Conservation (phyloP, 495 filamentous ascomycete genomes). For the Talaromyces adpressus region DNA sequence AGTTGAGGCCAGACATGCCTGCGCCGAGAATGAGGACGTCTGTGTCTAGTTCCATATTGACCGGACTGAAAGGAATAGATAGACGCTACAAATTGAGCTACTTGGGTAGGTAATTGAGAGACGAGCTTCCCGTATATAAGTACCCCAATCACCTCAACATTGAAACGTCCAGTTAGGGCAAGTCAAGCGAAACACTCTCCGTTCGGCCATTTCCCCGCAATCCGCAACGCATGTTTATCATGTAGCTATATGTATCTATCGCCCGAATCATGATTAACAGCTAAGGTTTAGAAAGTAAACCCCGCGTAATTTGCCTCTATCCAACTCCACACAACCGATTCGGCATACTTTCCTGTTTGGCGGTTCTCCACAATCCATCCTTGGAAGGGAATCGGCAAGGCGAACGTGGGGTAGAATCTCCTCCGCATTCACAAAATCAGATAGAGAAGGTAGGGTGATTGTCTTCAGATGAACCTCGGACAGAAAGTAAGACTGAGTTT, state of each 20-base stretch:
- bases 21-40: constrained; percentile 44
- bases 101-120: background rate
- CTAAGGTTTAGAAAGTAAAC: too few relatives aligned
- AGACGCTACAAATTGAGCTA: too few relatives aligned
- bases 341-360: constrained; percentile 2
- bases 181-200: background rate
- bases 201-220: background rate
- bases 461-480: too few relatives aligned
- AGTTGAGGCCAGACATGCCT: constrained; percentile 51
- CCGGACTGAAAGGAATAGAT: background rate
- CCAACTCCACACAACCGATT: background rate
- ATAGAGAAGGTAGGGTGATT: background rate
- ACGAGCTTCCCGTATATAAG: background rate
- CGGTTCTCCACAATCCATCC: background rate
- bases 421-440: background rate
- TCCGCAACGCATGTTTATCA: background rate
- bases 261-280: too few relatives aligned
- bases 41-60: constrained; percentile 3
- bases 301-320: too few relatives aligned
- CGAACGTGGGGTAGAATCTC: background rate
- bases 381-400: background rate
- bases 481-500: background rate
- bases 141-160: background rate
- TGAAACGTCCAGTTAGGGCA: background rate
- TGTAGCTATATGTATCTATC: background rate